These are phyloP conservation scores for Candida nemodendra DNA, from an alignment of 805 yeast species.

Conservation along the genomic window DNA sequence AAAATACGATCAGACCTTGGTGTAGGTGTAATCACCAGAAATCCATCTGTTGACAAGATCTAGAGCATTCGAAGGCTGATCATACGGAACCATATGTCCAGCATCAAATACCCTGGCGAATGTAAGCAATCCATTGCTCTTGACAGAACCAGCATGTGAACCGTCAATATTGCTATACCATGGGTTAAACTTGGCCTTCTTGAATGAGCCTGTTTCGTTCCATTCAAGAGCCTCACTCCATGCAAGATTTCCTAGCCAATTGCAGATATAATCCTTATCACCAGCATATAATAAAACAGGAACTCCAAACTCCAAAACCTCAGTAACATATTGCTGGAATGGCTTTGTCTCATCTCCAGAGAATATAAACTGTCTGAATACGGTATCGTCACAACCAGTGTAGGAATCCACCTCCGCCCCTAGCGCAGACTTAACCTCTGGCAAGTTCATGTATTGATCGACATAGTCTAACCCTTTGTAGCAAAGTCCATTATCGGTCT, in stretches of 20 bases:
- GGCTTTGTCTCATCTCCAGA: conserved; percentile 95
- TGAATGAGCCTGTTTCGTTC: conserved; percentile 19
- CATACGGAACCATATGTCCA: conserved; percentile 95
- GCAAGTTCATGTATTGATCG: conserved; percentile 74
- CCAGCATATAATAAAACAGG: conserved; percentile 94
- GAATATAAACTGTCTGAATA: conserved; percentile 75
- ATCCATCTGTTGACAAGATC: conserved; percentile 89
- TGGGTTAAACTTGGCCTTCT: conserved; percentile 16
- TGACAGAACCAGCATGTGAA: conserved; percentile 37
- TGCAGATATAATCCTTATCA: conserved; percentile 93
- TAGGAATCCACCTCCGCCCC: conserved; percentile 88
- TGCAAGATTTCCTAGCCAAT: conserved; percentile 92
- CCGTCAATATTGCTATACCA: conserved; percentile 32
- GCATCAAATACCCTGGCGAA: conserved; percentile 84
- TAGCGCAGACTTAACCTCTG: conserved; percentile 71
- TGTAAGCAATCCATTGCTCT: conserved; percentile 61
- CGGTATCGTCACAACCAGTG: conserved; percentile 73
- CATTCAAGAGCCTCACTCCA: conserved; percentile 73
- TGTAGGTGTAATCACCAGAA: conserved; percentile 52
- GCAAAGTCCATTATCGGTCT: conserved; percentile 61
- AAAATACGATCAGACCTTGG: conserved; percentile 2
- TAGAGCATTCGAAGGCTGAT: conserved; percentile 75
- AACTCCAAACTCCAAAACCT: conserved; percentile 64
- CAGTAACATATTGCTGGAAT: conserved; percentile 71
- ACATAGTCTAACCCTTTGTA: conserved; percentile 76